Evolutionary conservation across 192 early-diverging fungal species (phyloP), one percentile per base, ranked within the genome.

Genomic region (Coemansia sp.): DNA sequence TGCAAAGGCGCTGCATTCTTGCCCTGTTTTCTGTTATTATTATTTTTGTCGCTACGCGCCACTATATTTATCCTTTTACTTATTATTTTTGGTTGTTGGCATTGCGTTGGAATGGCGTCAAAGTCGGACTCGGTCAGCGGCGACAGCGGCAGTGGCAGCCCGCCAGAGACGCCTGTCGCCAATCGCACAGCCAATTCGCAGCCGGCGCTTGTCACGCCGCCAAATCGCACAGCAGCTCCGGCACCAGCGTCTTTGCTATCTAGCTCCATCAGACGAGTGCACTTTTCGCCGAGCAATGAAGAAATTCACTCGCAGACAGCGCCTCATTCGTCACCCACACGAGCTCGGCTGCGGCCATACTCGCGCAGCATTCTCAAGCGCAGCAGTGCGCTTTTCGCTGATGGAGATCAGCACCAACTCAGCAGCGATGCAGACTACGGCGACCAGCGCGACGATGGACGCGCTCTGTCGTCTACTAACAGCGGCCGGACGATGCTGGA

Each of bases 271-370:
- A 73, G 65, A 42, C 73, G 79, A 1, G 79, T 82, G 40, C 70
- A 76, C 20, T 82, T 82, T 67, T 82, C 79, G 22, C 73, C 79
- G 0, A 67, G 59, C 35, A 76, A 76, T 43, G 73, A 82, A 19
- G 73, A 82, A 57, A 71, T 82, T 22, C 59, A 65, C 41, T 35
- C 46, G 3, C 73, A 51, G 17, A 70, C 57, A 40, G 59, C 70
- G n/a, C 79, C 79, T 6, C 79, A 76, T 38, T 82, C 79, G 38
- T 82, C 79, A 22, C 79, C 79, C 6, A 76, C 79, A 12, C 41
- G 64, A 22, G 79, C 79, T 3, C 73, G 58, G 12, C 62, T 40
- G 49, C 70, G 67, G 7, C 70, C 79, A 17, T 58, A 22, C 10
- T 43, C 67, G 15, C 73, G 79, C 36, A 68, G 79, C 38, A 82